Conservation (phyloP, 352 stramenopile genomes). For the Phytophthora crassamura region DNA sequence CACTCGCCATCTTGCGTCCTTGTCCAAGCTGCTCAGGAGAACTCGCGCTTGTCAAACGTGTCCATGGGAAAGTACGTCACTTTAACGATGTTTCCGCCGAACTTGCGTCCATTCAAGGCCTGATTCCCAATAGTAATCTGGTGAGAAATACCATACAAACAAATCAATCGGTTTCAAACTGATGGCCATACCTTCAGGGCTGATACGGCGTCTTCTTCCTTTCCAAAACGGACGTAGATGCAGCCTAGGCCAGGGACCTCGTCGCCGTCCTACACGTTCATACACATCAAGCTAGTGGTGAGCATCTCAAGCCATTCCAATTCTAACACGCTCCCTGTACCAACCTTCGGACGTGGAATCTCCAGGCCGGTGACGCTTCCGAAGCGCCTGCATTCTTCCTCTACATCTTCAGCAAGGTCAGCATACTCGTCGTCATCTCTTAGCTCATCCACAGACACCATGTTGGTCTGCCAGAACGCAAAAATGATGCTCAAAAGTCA, state of each 20-base stretch:
- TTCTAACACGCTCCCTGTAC: conserved; percentile 1
- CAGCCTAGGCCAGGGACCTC: conserved; percentile 69
- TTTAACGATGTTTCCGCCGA: conserved; percentile 86
- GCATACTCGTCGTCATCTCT: conserved; percentile 88
- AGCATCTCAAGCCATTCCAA: not conserved
- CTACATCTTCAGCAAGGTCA: conserved; percentile 90
- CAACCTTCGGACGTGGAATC: conserved; percentile 84
- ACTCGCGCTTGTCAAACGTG: conserved; percentile 77
- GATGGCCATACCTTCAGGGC: conserved; percentile 69
- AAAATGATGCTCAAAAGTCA: not conserved
- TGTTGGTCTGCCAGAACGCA: conserved; percentile 66
- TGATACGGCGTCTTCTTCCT: conserved; percentile 58
- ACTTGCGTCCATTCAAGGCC: conserved; percentile 87
- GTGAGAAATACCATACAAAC: conserved; percentile 4
- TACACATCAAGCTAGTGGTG: not conserved
- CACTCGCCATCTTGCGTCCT: conserved; percentile 22
- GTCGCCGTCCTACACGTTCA: conserved; percentile 56
- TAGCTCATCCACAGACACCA: conserved; percentile 86
- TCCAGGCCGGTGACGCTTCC: conserved; percentile 72
- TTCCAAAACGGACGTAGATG: conserved; percentile 83
- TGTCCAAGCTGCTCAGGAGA: conserved; percentile 46
- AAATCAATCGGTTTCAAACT: too few relatives aligned
- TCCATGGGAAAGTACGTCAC: conserved; percentile 78
- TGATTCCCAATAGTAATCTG: conserved; percentile 26
- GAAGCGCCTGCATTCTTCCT: conserved; percentile 91